Base-by-base conservation (phyloP, 768 basidiomycete species). In the Xerocomellus amylosporus region DNA sequence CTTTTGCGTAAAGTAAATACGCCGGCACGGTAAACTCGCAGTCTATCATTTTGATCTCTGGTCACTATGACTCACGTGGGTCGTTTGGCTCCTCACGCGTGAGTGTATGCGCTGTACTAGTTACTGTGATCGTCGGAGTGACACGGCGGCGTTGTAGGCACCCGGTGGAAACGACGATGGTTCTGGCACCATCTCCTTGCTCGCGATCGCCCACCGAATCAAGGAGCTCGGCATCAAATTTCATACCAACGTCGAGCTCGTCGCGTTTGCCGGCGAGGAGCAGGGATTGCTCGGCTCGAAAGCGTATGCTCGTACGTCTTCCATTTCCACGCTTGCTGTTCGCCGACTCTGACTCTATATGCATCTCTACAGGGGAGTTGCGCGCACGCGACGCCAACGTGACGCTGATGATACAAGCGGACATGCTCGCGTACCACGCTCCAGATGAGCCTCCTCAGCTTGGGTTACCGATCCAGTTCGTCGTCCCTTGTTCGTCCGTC, bases 21-120 rank as follows among this genome's bases (percentile, higher is more conserved):
- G 50, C 74, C 3, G 69, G 82, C 8, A 71, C 74, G n/a, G 74
- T 24, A 8, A 62, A 65, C 41, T 4, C 73, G 41, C 74, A 85
- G 36, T 84, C 84, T 26, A 85, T 78, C 2, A 82, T 93, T 40
- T 75, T 97, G 45, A 74, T 96, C 48, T 87, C 87, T 53, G 90
- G 86, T 2, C 94, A 96, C 69, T 97, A 95, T 65, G 93, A 97
- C 66, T 91, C 88, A 42, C 86, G 93, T 36, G 93, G 93, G 17
- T 88, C 88, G 0, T 96, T 93, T 66, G 94, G 93, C 82, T 34
- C 88, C 78, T 24, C 81, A 75, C 46, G 83, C 64, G 71, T 71
- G 50, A 50, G 62, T 57, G 37, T 14, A 36, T 26, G 42, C 15
- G 26, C 26, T 8, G 2, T 38, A 2, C 37, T 13, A 5, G 5